Base-by-base conservation (phyloP, 805 yeast species). In the Kuraishia capsulata region DNA sequence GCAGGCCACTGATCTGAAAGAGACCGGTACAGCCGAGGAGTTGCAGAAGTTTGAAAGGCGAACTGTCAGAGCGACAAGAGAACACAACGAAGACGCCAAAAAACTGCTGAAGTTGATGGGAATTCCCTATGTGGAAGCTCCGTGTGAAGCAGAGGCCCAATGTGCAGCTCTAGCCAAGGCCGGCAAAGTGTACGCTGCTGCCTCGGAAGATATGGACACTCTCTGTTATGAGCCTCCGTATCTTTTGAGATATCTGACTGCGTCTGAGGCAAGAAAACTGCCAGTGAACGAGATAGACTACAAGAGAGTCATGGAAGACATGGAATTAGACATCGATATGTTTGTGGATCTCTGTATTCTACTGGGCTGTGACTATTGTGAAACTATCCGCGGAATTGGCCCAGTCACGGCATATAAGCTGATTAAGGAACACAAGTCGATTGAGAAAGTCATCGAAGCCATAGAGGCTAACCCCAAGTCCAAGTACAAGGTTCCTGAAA, bases 161-260 rank as follows among this genome's bases (percentile, higher is more conserved):
- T 92, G 98, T 66, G 97, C 98, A 0, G 92, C 78, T 45, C 62
- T 92, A 35, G 97, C 97, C 3, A 74, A 78, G 41, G 74, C 77
- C 10, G 97, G 96, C 2, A 88, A 87, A 53, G 97, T 90, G 0
- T 92, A 80, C 55, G 98, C 95, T 6, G 96, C 97, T 3, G 98
- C 97, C 1, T 83, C 95, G 4, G 98, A 92, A 57, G 98, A 92
- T 75, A 92, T 92, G 98, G 98, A 92, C 61, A 92, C 98, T 1
- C 59, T 92, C 40, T 92, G 97, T 53, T 92, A 90, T 55, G 80
- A 77, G 40, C 85, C 97, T 2, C 92, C 95, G 4, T 77, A 64
- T 42, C 62, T 92, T 39, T 67, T 92, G 43, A 73, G 98, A 47
- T 95, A 92, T 56, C 69, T 92, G 57, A 92, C 97, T 0, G 92